phyloP scores from a whole-genome alignment of 2,329 filamentous ascomycete species.

The Dothistroma pini region DNA sequence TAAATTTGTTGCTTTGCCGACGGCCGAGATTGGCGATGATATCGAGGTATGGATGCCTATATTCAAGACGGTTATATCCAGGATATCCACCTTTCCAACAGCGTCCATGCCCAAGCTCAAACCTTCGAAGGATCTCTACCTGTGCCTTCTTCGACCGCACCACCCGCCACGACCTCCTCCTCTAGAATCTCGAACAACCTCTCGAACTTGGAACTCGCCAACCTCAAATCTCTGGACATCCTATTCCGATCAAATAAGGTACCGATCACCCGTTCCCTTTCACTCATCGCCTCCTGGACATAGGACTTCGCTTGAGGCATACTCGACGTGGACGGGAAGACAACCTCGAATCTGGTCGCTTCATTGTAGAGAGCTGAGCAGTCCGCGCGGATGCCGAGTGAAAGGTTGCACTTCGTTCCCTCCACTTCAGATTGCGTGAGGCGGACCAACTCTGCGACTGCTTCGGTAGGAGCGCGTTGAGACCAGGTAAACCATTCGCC shows the following conservation, averaged over 20 bases:
- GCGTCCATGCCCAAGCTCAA: not conserved
- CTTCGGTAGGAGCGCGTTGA: not conserved
- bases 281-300: not conserved
- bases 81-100: not conserved
- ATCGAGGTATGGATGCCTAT: not conserved
- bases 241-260: not conserved
- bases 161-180: not conserved
- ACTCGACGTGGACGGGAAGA: not conserved
- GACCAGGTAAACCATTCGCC: slow-evolving; percentile 3
- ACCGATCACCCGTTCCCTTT: not conserved
- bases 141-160: not conserved
- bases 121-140: not conserved
- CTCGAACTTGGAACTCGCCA: not conserved
- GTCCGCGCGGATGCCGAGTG: not conserved
- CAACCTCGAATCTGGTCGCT: not conserved
- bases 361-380: not conserved
- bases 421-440: not conserved
- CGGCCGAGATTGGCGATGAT: too few relatives aligned
- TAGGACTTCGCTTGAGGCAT: not conserved
- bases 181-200: slow-evolving; percentile 1
- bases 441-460: not conserved
- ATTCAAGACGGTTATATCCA: not conserved
- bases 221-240: not conserved
- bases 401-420: not conserved
- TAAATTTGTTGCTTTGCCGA: too few relatives aligned